A percentile compares a stretch with the other conserved stretches of the same genome.
These are phyloP conservation scores for Clausena lansium DNA, from an alignment of 345 rosid species.

Conservation along the genomic window DNA sequence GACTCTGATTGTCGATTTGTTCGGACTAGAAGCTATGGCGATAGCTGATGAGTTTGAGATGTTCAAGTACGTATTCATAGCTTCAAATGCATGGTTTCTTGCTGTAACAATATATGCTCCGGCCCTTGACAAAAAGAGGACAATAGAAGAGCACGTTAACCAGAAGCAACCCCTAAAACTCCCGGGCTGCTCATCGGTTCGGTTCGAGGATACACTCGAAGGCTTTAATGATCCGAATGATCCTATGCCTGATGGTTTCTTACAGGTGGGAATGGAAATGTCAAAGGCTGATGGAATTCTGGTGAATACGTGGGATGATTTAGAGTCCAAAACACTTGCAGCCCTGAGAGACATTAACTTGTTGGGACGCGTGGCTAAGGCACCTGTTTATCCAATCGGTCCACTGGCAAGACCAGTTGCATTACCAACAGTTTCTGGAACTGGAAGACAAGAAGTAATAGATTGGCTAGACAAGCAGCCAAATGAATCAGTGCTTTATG, in stretches of 20 bases:
- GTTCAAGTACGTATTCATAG: conserved; percentile 37
- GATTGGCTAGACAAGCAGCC: conserved; percentile 45
- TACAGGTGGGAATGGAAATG: conserved; percentile 25
- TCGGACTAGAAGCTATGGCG: conserved; percentile 39
- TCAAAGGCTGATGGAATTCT: conserved; percentile 47
- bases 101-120: conserved; percentile 43
- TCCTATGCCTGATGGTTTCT: conserved; percentile 18
- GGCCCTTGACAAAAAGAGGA: conserved; percentile 20
- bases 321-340: conserved; percentile 32
- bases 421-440: neutral
- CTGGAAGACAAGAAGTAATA: conserved; percentile 7
- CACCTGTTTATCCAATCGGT: conserved; percentile 34
- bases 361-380: conserved; percentile 25
- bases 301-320: conserved; percentile 52
- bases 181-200: conserved; percentile 57
- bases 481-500: conserved; percentile 35
- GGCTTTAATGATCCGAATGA: conserved; percentile 23
- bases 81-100: conserved; percentile 54
- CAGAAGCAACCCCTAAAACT: conserved; percentile 25
- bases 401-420: conserved; percentile 16
- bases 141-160: conserved; percentile 22
- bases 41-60: conserved; percentile 49
- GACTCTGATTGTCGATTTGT: conserved; percentile 49
- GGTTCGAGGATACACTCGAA: conserved; percentile 40
- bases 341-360: conserved; percentile 13